Base-by-base conservation (phyloP, 768 basidiomycete species). In the Leccinum rimulosum region DNA sequence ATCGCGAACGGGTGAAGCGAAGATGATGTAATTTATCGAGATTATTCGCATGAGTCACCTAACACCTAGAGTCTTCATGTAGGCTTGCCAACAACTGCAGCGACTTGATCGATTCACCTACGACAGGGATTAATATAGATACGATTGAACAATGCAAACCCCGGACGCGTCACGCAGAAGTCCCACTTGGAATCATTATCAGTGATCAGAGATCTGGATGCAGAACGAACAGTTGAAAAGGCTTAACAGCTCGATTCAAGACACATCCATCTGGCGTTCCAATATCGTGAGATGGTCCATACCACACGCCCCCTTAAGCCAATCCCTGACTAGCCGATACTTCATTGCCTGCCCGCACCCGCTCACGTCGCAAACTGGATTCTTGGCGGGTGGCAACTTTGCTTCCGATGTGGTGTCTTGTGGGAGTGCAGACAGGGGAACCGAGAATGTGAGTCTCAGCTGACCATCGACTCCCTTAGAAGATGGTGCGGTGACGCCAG, bases 281-380 rank as follows among this genome's bases (percentile, higher is more conserved):
- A 90, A 68, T 11, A 78, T 54, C 61, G 83, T 85, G 65, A 91
- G 74, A 73, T 90, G 88, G 1, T 67, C 70, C 68, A 89, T 82
- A 15, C 86, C 88, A 68, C 89, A 91, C 1, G 80, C 80, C 0
- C 80, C 88, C 55, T 72, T 76, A 19, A 79, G 75, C 79, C 82
- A 87, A 62, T 89, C 82, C 55, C 74, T 80, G 22, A 87, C 85
- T 5, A 88, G 75, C 35, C 86, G 79, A 65, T 91, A 91, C 65
- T 87, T 88, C 61, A 87, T 75, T 17, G 66, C 68, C 35, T 73
- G 75, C 4, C 71, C 72, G 61, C 89, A 91, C 8, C 88, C 88
- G 3, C 72, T 73, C 0, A 87, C 79, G 35, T 83, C 84, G 60
- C 89, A 91, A 1, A 68, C 56, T 0, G 71, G 55, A 25, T 59